Conservation (phyloP, 768 basidiomycete species). For the Pisolithus albus region DNA sequence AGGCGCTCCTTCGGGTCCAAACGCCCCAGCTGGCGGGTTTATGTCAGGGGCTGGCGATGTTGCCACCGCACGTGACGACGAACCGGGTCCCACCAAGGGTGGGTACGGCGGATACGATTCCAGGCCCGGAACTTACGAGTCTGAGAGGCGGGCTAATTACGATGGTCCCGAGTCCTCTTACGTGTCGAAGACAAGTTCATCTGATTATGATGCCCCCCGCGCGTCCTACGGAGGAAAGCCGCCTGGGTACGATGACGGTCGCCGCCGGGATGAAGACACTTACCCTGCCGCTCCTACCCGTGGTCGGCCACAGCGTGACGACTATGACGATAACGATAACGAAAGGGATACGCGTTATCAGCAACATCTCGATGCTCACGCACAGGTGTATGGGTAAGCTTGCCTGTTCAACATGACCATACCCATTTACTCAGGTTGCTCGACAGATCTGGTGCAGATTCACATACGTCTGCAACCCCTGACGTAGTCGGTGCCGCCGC, state of each 20-base stretch:
- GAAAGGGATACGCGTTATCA: conserved; percentile 10
- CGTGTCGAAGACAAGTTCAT: neutral
- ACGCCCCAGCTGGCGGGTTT: neutral
- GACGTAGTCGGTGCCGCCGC: conserved; percentile 24
- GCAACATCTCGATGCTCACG: conserved; percentile 21
- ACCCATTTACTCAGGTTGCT: neutral
- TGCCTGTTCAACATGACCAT: neutral
- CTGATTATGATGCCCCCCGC: neutral
- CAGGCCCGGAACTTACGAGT: neutral
- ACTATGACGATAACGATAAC: conserved; percentile 1
- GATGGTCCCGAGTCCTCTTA: neutral
- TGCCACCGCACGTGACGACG: neutral
- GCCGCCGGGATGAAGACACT: neutral
- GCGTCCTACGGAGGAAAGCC: neutral
- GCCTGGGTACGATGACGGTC: neutral
- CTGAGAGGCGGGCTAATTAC: neutral
- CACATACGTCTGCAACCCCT: conserved; percentile 20
- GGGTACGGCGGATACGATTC: neutral
- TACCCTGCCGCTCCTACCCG: neutral
- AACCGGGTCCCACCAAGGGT: neutral
- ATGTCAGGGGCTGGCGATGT: neutral
- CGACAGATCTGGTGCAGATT: conserved; percentile 11
- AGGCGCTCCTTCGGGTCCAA: neutral
- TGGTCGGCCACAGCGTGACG: neutral
- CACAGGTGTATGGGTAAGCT: conserved; percentile 27